Evolutionary conservation across 2,329 filamentous ascomycete genomes (phyloP).

Genomic region (Dactylonectria estremocensis): DNA sequence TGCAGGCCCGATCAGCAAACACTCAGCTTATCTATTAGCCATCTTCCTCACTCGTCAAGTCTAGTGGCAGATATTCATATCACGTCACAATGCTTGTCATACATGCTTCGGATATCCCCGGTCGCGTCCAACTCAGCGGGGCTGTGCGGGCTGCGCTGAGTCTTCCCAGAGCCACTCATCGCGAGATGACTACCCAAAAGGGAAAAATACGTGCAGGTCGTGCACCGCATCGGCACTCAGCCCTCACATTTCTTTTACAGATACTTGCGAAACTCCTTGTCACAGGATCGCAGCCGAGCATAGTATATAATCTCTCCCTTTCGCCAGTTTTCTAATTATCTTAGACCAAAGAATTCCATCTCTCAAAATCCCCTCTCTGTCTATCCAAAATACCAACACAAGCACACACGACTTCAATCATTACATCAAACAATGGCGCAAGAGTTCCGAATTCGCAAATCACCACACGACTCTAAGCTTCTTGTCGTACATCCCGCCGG

Average conservation of each 20-base stretch:
- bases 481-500: slow-evolving; percentile 34
- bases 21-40: too few relatives aligned
- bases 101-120: too few relatives aligned
- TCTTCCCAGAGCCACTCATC: neutral
- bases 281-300: neutral
- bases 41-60: too few relatives aligned
- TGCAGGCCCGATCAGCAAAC: too few relatives aligned
- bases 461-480: slow-evolving; percentile 21
- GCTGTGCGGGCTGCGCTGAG: neutral
- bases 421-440: slow-evolving; percentile 30
- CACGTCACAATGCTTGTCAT: too few relatives aligned
- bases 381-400: neutral
- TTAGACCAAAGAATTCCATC: neutral
- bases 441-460: slow-evolving; percentile 29
- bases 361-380: neutral
- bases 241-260: neutral
- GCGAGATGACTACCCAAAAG: slow-evolving; percentile 3
- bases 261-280: neutral
- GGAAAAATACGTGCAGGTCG: neutral
- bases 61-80: neutral
- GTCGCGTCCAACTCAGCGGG: neutral
- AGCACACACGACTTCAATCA: neutral
- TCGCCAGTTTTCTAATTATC: neutral
- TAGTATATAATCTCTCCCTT: neutral
- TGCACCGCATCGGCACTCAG: neutral